These are phyloP conservation scores for Russula earlei DNA, from an alignment of 768 basidiomycete genomes.

Conservation along the genomic window DNA sequence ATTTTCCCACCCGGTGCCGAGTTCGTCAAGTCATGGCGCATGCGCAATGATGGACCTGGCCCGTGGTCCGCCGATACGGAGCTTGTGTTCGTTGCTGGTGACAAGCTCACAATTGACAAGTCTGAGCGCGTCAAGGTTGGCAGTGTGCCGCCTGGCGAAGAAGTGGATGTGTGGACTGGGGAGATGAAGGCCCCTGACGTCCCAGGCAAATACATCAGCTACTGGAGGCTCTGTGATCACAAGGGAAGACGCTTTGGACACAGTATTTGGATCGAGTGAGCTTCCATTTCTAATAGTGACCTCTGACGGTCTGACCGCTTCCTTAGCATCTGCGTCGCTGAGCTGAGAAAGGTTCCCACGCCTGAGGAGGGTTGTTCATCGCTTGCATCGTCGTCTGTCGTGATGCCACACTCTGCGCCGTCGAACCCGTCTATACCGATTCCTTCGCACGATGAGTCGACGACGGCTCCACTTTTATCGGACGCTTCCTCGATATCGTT, in stretches of 20 bases:
- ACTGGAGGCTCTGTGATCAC: slow-evolving; percentile 63
- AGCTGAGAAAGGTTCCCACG: slow-evolving; percentile 28
- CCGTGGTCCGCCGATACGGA: slow-evolving; percentile 65
- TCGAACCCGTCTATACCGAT: slow-evolving; percentile 3
- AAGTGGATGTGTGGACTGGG: slow-evolving; percentile 57
- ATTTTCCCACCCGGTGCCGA: slow-evolving; percentile 74
- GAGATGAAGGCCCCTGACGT: slow-evolving; percentile 77
- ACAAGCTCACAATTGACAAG: slow-evolving; percentile 37
- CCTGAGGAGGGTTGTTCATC: slow-evolving; percentile 37
- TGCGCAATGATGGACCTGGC: slow-evolving; percentile 51
- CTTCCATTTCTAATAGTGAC: slow-evolving; percentile 8
- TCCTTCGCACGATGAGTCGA: slow-evolving; percentile 17
- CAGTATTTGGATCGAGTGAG: slow-evolving; percentile 74
- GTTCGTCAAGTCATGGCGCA: slow-evolving; percentile 77
- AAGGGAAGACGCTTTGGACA: slow-evolving; percentile 55
- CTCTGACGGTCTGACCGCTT: neutral
- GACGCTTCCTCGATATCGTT: slow-evolving; percentile 44
- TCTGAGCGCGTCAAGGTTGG: slow-evolving; percentile 41
- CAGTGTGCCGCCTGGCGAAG: slow-evolving; percentile 42
- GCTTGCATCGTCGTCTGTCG: slow-evolving; percentile 57
- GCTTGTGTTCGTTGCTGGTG: slow-evolving; percentile 63
- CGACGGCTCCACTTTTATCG: slow-evolving; percentile 23
- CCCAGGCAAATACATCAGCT: slow-evolving; percentile 64
- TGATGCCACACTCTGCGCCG: slow-evolving; percentile 44
- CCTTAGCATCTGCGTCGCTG: slow-evolving; percentile 57